phyloP scores from a whole-genome alignment of 2,329 filamentous ascomycete species.

The Fusarium coicis region DNA sequence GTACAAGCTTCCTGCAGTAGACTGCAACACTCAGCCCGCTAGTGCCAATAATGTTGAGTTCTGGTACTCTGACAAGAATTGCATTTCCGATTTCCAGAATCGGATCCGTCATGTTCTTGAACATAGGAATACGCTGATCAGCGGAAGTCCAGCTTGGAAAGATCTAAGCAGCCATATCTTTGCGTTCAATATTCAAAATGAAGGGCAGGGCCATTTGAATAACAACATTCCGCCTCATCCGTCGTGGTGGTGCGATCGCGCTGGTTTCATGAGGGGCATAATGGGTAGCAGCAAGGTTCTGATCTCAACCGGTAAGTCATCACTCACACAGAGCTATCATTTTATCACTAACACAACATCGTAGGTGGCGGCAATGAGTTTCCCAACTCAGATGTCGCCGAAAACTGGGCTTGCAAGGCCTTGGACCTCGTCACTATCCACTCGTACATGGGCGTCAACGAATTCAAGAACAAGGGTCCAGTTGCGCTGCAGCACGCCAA shows the following conservation, averaged over 20 bases:
- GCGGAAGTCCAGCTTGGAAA: not conserved
- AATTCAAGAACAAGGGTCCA: not conserved
- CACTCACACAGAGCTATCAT: accelerated
- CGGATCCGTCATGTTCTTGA: not conserved
- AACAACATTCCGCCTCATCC: not conserved
- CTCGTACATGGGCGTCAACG: not conserved
- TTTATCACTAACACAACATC: accelerated
- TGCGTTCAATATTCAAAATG: not conserved
- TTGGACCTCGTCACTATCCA: not conserved
- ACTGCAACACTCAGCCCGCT: not conserved
- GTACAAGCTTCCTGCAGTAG: not conserved
- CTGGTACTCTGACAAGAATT: not conserved
- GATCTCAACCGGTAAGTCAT: not conserved
- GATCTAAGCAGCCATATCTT: not conserved
- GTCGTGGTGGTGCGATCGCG: not conserved
- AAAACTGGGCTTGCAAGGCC: not conserved
- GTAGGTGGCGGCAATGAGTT: not conserved
- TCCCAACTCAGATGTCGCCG: not conserved
- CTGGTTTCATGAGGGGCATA: not conserved
- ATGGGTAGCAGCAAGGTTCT: not conserved
- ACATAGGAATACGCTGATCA: accelerated
- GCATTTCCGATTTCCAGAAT: not conserved
- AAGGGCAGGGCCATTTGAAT: not conserved
- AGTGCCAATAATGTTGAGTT: not conserved
- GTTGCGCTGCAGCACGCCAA: not conserved